Evolutionary conservation across 2,329 filamentous ascomycete genomes (phyloP), one percentile per base, ranked within the genome.

Genomic region (Arthrobotrys iridis): DNA sequence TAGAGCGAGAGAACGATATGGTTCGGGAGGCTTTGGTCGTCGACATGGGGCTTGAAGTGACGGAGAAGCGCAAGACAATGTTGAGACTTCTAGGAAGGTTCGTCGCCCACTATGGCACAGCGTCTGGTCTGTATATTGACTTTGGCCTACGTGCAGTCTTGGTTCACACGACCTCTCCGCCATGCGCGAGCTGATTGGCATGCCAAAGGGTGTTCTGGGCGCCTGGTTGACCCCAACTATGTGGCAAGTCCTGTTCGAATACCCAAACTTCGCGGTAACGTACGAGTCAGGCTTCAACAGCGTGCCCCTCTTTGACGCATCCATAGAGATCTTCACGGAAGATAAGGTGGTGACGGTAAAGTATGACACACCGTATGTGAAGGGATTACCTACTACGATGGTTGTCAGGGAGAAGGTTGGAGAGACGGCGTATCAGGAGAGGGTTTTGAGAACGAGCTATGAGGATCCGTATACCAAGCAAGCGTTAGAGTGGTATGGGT

Each of bases 361-460:
- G 35, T 88, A 86, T 76, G 86, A 89, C 66, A 85, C 86, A 0
- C 88, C 87, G 0, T 88, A 85, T 66, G 82, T 88, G n/a, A 87
- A 87, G 77, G 86, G 84, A 0, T 80, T 88, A 0, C 85, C 85
- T 0, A 85, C 87, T 22, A 84, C 82, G 4, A 83, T 88, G 63
- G 81, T 80, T 0, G 80, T 88, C 6, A 79, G 82, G 4, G 86
- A 88, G 76, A 80, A 81, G 45, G 81, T 81, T 35, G 79, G 82
- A 3, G 80, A 83, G 8, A 83, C 81, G 0, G 81, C 80, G 11
- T 84, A 81, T 40, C 81, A 82, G 58, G 84, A 84, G 77, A 79
- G 81, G 1, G 80, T 67, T 0, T 79, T 86, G 2, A 79, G 83
- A 28, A 82, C 81, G 35, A 85, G 84, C 0, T 88, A 86, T 55